A percentile compares a stretch with the other conserved stretches of the same genome.
Evolutionary conservation across 352 stramenopile genomes (phyloP).

Genomic region (Phytophthora foliorum): DNA sequence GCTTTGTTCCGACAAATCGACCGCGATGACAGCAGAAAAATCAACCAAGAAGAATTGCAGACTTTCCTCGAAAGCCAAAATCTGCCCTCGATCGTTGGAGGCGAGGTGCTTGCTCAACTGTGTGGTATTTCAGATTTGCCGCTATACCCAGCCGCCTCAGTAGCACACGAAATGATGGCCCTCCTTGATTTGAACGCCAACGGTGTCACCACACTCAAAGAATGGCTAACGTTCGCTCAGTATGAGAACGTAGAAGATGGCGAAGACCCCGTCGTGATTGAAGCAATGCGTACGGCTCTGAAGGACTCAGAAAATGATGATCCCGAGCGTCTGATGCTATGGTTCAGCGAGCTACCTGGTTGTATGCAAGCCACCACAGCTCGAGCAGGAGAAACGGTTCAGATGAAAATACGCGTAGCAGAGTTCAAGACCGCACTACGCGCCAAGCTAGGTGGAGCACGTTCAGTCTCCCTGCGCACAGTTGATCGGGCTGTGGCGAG

Average conservation of each 20-base stretch:
- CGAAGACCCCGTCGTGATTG: conserved; percentile 30
- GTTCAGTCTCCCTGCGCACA: conserved; percentile 23
- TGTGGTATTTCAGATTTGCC: conserved; percentile 18
- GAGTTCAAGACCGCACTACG: conserved; percentile 72
- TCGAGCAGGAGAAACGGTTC: background rate
- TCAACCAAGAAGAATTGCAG: conserved; percentile 61
- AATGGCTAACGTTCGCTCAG: conserved; percentile 59
- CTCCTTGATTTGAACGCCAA: conserved; percentile 67
- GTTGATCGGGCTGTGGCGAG: conserved; percentile 52
- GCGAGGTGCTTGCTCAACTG: conserved; percentile 24
- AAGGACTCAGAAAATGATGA: conserved; percentile 29
- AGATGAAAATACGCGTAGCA: conserved; percentile 59
- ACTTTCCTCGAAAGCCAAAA: conserved; percentile 46
- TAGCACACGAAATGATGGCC: conserved; percentile 47
- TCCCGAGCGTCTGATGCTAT: conserved; percentile 37
- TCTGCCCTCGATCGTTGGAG: conserved; percentile 15
- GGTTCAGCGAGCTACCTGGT: conserved; percentile 62
- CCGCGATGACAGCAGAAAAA: conserved; percentile 58
- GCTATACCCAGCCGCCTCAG: conserved; percentile 4
- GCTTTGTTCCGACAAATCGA: conserved; percentile 63
- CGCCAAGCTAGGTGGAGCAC: conserved; percentile 18
- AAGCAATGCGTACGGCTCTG: conserved; percentile 31
- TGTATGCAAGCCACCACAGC: conserved; percentile 26
- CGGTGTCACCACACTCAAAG: conserved; percentile 60
- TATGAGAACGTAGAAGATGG: conserved; percentile 10